phyloP scores from a whole-genome alignment of 176 grass and related monocot genomes.

The Cenchrus americanus region DNA sequence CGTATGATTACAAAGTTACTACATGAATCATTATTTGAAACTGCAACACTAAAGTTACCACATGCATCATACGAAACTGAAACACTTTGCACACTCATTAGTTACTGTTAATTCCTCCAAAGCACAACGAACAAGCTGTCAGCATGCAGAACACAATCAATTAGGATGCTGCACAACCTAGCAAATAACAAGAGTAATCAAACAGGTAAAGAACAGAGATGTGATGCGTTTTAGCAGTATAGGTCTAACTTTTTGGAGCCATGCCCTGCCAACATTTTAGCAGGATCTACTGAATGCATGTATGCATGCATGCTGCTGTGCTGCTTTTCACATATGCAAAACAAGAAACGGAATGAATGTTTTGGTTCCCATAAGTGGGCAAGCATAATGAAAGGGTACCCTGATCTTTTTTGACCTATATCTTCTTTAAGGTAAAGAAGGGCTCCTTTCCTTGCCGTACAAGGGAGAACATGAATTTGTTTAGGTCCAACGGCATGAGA shows the following conservation, averaged over 20 bases:
- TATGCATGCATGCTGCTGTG: neutral
- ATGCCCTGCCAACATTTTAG: neutral
- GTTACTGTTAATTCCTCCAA: neutral
- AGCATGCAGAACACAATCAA: conserved; percentile 27
- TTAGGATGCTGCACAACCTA: neutral
- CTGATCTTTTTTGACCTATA: neutral
- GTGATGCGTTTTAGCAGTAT: neutral
- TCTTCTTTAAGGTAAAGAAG: conserved; percentile 25
- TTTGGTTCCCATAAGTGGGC: conserved; percentile 7
- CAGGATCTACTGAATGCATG: neutral
- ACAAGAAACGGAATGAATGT: conserved; percentile 18
- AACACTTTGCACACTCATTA: conserved; percentile 4
- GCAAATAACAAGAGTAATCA: neutral
- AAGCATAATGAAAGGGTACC: conserved; percentile 19
- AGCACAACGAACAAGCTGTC: neutral
- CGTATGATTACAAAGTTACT: neutral
- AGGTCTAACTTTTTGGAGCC: neutral
- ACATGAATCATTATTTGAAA: neutral
- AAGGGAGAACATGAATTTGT: conserved; percentile 35
- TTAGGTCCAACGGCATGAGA: conserved; percentile 16
- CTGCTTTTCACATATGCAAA: neutral
- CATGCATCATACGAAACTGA: neutral
- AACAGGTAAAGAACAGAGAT: neutral
- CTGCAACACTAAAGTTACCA: neutral
- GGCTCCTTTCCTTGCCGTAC: conserved; percentile 45